Base-by-base conservation (phyloP, 441 rosid species). In the Dalechampia spathulata region DNA sequence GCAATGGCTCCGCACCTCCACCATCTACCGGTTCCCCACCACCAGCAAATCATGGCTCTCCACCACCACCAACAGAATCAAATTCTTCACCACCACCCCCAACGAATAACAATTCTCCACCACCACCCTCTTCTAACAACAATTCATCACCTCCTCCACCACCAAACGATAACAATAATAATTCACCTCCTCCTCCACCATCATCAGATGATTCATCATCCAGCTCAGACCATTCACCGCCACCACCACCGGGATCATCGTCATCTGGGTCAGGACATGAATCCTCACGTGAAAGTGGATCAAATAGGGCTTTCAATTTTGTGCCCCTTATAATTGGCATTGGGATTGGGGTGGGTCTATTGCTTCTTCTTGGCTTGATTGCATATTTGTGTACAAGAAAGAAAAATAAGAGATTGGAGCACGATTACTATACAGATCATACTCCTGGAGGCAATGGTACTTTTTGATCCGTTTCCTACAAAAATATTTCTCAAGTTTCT, bases 371-470 rank as follows among this genome's bases (percentile, higher is more conserved):
- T 47, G 40, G 72, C 9, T 37, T 74, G 45, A 21, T 79, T 28
- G 40, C 68, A 40, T 17, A 65, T 34, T 58, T 75, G 41, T 58
- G 79, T 10, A 45, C 72, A 25, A 71, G 81, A 36, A 75, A 62
- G 62, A 81, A 70, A 68, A 87, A 64, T 74, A 85, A 73, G 76
- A 78, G 58, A 47, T 50, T 58, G 68, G 52, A 75, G 48, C 7
- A 69, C 64, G 80, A 71, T 13, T 83, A 81, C 61, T 74, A 74
- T 67, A 58, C 49, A 9, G 78, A 66, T 58, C 59, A 51, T 50
- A 61, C 75, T 9, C 70, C 49, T 56, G 60, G 59, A 57, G 20
- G 10, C 43, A 57, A 38, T 9, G 72, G 77, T 45, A 68, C 25
- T 3, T 30, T 30, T 30, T 30, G 34, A 30, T 3, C 34, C 8